These are phyloP conservation scores for Lagenidium sp. DNA, from an alignment of 352 stramenopile genomes.

Conservation along the genomic window DNA sequence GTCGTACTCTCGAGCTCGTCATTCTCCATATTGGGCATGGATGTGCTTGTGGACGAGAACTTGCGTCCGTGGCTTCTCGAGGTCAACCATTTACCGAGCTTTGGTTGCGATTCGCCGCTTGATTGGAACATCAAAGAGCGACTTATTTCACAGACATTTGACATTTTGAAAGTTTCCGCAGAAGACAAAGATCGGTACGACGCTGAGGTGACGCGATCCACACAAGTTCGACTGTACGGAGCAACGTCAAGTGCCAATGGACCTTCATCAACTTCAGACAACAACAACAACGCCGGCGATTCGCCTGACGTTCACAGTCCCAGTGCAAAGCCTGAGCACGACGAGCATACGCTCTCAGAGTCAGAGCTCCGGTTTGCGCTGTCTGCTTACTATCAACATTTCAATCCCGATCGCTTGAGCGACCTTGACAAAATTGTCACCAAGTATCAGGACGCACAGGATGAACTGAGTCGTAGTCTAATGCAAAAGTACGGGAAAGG, in stretches of 20 bases:
- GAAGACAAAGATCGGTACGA: conserved; percentile 81
- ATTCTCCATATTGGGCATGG: conserved; percentile 94
- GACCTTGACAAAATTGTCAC: conserved; percentile 64
- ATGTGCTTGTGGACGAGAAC: conserved; percentile 93
- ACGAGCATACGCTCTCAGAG: conserved; percentile 10
- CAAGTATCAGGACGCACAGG: conserved; percentile 60
- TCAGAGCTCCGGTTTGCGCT: conserved; percentile 36
- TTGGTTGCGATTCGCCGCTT: conserved; percentile 92
- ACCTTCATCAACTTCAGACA: conserved; percentile 1
- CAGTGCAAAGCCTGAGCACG: conserved; percentile 2
- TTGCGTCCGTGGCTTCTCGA: conserved; percentile 96
- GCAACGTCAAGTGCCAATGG: conserved; percentile 23
- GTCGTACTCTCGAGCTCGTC: conserved; percentile 25
- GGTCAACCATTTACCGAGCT: conserved; percentile 96
- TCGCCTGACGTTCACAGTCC: background rate
- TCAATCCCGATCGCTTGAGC: conserved; percentile 44
- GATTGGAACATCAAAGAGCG: conserved; percentile 94
- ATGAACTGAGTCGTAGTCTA: conserved; percentile 54
- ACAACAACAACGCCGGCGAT: conserved; percentile 12
- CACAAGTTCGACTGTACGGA: conserved; percentile 60
- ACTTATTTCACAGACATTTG: conserved; percentile 90
- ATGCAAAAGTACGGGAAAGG: conserved; percentile 55
- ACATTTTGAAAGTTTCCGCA: conserved; percentile 72
- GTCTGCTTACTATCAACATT: conserved; percentile 37
- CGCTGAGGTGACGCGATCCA: conserved; percentile 40